Evolutionary conservation across 495 filamentous ascomycete genomes (phyloP), one percentile per base, ranked within the genome.

Genomic region (Bacidia gigantensis): DNA sequence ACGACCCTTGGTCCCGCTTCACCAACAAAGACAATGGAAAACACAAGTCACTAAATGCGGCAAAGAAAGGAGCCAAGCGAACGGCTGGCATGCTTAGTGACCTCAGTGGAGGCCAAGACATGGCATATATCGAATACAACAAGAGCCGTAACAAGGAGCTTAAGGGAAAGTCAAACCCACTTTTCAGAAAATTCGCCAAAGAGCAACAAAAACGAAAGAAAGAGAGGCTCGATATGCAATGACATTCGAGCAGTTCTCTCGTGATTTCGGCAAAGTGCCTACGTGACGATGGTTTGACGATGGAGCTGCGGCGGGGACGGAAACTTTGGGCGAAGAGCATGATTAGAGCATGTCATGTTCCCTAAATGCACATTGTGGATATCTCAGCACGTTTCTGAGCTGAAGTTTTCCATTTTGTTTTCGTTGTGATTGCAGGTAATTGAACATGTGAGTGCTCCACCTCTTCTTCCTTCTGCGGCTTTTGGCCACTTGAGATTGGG

Each of bases 121-220:
- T 97, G 90, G 89, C 89, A 24, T 97, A 97, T 63, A 82, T 89
- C 49, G 93, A 98, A 67, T 82, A 82, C 61, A 83, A 83, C 59
- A 81, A 74, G 72, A 83, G 77, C 60, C 70, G 71, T 55, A 87
- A 87, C 60, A 88, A 86, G 67, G 81, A 93, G 62, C 77, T 89
- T 62, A 89, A 86, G 71, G 81, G 81, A 47, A 86, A 87, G 56
- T 72, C 76, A 56, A 81, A 80, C 59, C 67, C 73, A 2, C 75
- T 86, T 62, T 93, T 97, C 66, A 84, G 81, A 65, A 94, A 95
- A 69, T 67, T 95, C 56, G 71, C 81, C 49, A 77, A 86, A 52
- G 87, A 95, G 56, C 79, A 81, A 50, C 76, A 70, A 58, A 81
- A 75, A 66, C 68, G 75, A 50, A 80, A 77, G 64, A 75, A 77